These are phyloP conservation scores for Xylariales sp. DNA, from an alignment of 2,329 filamentous ascomycete species.

Conservation along the genomic window DNA sequence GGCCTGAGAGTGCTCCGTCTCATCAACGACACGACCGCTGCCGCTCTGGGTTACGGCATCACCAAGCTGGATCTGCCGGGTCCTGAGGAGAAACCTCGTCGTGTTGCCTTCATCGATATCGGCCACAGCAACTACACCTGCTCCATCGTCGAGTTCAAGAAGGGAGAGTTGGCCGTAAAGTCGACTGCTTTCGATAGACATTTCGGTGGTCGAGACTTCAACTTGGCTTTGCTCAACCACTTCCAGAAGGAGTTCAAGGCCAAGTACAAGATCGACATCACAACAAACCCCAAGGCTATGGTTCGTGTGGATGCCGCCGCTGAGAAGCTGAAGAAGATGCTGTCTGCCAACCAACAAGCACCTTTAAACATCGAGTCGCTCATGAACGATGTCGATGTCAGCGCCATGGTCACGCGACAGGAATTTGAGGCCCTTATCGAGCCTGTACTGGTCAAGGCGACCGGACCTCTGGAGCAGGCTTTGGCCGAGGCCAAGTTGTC, in stretches of 20 bases:
- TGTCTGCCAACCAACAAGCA: constrained; percentile 90
- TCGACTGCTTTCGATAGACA: constrained; percentile 89
- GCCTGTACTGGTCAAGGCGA: constrained; percentile 71
- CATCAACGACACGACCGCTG: constrained; percentile 97
- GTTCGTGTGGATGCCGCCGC: constrained; percentile 82
- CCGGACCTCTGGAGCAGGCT: constrained; percentile 78
- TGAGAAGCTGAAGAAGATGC: constrained; percentile 97
- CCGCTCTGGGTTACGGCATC: constrained; percentile 94
- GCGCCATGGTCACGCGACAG: constrained; percentile 82
- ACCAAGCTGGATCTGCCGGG: constrained; percentile 87
- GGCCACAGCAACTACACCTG: constrained; percentile 95
- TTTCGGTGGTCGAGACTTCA: constrained; percentile 96
- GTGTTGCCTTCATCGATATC: constrained; percentile 89
- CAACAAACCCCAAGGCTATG: constrained; percentile 81
- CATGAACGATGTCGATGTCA: constrained; percentile 96
- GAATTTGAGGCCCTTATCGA: constrained; percentile 89
- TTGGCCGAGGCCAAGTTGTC: constrained; percentile 90
- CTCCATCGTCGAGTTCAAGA: constrained; percentile 93
- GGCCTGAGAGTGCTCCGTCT: constrained; percentile 88
- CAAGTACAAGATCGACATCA: constrained; percentile 96
- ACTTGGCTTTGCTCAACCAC: constrained; percentile 91
- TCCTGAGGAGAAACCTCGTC: constrained; percentile 84
- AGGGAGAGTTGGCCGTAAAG: constrained; percentile 94
- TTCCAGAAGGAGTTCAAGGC: constrained; percentile 94
- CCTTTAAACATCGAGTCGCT: constrained; percentile 96